phyloP scores from a whole-genome alignment of 768 basidiomycete species.

The Rhodosporidiobolus odoratus region DNA sequence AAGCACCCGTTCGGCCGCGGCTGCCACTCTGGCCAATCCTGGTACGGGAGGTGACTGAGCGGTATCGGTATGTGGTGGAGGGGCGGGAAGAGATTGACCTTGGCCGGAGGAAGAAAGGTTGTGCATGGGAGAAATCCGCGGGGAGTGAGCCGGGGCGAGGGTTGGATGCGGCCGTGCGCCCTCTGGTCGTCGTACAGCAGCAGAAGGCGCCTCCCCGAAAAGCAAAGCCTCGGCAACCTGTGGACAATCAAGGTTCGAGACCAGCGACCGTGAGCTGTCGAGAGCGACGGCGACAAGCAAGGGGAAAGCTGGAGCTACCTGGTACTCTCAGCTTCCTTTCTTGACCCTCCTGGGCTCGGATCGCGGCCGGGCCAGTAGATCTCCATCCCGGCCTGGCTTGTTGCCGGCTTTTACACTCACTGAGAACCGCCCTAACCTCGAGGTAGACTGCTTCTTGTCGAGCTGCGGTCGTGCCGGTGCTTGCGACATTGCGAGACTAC shows the following conservation, averaged over 20 bases:
- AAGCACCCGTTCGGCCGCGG: not conserved
- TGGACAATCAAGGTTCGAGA: not conserved
- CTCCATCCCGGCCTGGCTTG: not conserved
- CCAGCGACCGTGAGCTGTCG: no score
- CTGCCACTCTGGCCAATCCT: not conserved
- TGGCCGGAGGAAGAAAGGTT: no score
- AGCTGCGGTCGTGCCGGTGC: no score
- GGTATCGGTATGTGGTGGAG: no score
- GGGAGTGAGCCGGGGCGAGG: not conserved
- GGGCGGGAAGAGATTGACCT: no score
- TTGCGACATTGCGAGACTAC: no score
- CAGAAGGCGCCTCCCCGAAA: not conserved
- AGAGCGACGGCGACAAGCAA: not conserved
- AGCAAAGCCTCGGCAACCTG: not conserved
- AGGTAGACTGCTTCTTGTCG: not conserved
- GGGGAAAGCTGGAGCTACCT: not conserved
- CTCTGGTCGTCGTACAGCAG: not conserved
- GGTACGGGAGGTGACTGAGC: not conserved
- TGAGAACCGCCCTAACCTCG: not conserved
- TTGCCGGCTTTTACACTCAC: no score
- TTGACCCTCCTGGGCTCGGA: not conserved
- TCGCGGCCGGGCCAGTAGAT: not conserved
- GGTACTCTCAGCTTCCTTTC: conserved; percentile 7
- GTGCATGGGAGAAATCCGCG: not conserved
- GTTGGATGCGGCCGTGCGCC: not conserved